Conservation (phyloP, 192 early-diverging fungal genomes). For the Glomus cerebriforme region DNA sequence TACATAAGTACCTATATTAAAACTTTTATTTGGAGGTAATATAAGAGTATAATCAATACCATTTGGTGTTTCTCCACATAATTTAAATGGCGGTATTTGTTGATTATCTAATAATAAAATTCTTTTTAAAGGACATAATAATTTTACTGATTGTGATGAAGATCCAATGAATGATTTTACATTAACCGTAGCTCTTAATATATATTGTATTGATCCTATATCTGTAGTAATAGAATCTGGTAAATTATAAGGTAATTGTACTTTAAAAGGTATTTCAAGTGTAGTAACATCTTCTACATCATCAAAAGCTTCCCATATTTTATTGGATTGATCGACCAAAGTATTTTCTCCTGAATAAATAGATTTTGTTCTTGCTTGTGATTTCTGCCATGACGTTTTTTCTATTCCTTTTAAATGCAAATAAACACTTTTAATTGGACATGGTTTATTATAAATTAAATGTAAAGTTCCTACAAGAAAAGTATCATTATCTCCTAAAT, state of each 20-base stretch:
- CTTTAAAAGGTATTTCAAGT: conserved; percentile 28
- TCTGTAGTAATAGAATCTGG: conserved; percentile 14
- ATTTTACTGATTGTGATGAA: not conserved
- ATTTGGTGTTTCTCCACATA: conserved; percentile 17
- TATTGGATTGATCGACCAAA: conserved; percentile 15
- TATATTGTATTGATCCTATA: conserved; percentile 4
- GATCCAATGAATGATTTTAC: not conserved
- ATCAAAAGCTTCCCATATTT: conserved; percentile 28
- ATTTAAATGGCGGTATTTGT: conserved; percentile 2
- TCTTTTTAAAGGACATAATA: conserved; percentile 13
- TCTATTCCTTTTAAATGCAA: conserved; percentile 20
- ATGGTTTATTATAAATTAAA: conserved; percentile 14
- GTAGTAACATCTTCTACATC: not conserved
- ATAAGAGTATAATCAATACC: conserved; percentile 28
- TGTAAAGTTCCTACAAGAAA: conserved; percentile 23
- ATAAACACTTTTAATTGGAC: conserved; percentile 13
- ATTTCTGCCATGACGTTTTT: conserved; percentile 22
- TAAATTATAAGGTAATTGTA: conserved; percentile 28
- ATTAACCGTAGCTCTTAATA: conserved; percentile 2
- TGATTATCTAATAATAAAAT: conserved; percentile 8
- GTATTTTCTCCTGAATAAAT: conserved; percentile 20
- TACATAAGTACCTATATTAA: conserved; percentile 21
- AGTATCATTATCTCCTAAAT: conserved; percentile 21
- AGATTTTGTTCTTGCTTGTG: conserved; percentile 26
- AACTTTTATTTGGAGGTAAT: conserved; percentile 30